phyloP scores from a whole-genome alignment of 176 grass and related monocot genomes.

The Oryza punctata region DNA sequence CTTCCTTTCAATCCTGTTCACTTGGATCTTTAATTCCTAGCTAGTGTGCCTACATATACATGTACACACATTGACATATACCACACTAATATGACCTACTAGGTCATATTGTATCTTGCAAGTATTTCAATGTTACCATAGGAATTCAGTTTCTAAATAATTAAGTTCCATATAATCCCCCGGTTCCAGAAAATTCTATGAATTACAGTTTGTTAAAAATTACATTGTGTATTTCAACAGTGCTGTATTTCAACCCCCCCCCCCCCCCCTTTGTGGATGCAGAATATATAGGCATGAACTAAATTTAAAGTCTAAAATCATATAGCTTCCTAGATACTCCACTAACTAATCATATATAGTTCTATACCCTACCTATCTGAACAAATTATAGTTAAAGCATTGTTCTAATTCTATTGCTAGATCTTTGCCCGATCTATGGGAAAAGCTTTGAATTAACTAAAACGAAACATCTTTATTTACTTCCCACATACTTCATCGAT shows the following conservation, averaged over 20 bases:
- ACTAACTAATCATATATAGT: not conserved
- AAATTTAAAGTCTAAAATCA: not conserved
- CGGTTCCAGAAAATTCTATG: not conserved
- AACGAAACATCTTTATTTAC: slow-evolving; percentile 3
- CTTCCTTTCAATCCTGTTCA: not conserved
- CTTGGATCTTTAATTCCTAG: not conserved
- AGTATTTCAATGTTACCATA: too few relatives aligned
- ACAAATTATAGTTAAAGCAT: slow-evolving; percentile 18
- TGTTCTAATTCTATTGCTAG: not conserved
- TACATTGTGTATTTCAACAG: not conserved
- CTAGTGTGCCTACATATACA: not conserved
- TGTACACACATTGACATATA: not conserved
- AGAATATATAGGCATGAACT: not conserved
- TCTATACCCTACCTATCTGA: slow-evolving; percentile 20
- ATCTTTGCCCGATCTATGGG: not conserved
- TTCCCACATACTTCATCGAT: slow-evolving; percentile 3
- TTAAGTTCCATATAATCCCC: not conserved
- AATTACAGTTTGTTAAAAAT: not conserved
- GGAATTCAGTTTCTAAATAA: too few relatives aligned
- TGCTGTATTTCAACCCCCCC: not conserved
- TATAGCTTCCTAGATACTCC: slow-evolving; percentile 30
- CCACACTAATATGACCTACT: not conserved
- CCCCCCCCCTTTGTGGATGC: not conserved
- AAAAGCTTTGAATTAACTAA: slow-evolving; percentile 7
- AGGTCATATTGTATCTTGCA: too few relatives aligned